Evolutionary conservation across 2,329 filamentous ascomycete genomes (phyloP), one percentile per base, ranked within the genome.

Genomic region (Xylaria sp.): DNA sequence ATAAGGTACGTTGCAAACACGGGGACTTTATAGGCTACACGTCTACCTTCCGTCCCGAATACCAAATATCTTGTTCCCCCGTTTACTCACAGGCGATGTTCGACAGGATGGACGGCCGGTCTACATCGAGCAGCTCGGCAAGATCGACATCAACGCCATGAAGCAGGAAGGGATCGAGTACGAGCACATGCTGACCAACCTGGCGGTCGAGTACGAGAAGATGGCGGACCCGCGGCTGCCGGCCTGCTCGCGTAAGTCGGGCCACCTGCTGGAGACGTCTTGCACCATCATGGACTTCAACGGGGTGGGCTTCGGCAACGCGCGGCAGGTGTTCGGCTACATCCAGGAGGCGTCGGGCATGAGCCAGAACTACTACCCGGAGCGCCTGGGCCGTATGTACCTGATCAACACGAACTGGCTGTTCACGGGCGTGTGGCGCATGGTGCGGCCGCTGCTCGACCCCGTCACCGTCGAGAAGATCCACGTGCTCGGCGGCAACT

Each of bases 281-380:
- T 97, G 94, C 86, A 93, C 90, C 61, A 92, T 99, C 77, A 94
- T 97, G 88, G 94, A 99, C 76, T 83, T 97, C 73, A 96, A 96
- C 80, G 92, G 92, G 59, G 92, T 99, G 20, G 91, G 91, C 54
- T 77, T 97, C 65, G 82, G 81, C 71, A 94, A 89, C 76, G 87
- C 91, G 40, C 83, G 86, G 59, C 88, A 89, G 57, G 93, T 97
- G 54, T 96, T 95, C 79, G 83, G 85, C 50, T 97, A 97, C 78
- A 84, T 99, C 64, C 85, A 85, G 68, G 84, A 89, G 71, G 92
- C 91, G 42, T 94, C 91, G 29, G 87, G 79, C 72, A 90, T 99
- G 76, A 96, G 91, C 62, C 94, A 97, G 78, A 96, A 97, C 84
- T 96, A 97, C 85, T 99, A 99, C 78, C 94, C 94, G 7, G 94